Evolutionary conservation across 2,329 filamentous ascomycete genomes (phyloP), one percentile per base, ranked within the genome.

Genomic region (Capronia epimyces): DNA sequence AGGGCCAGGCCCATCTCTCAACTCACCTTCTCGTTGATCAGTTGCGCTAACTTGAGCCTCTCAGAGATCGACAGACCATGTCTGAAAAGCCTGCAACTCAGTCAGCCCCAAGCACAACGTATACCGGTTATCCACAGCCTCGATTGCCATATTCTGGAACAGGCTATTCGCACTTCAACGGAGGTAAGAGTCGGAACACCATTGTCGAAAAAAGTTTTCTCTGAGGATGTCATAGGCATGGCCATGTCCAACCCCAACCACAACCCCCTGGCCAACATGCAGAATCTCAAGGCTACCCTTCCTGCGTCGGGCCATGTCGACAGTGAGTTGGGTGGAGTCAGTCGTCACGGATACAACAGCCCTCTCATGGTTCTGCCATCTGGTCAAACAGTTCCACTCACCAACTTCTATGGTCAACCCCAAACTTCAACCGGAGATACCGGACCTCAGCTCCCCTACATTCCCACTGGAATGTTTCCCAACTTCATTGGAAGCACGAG

Each of bases 391-490:
- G 53, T 60, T 18, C 58, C 60, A 18, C 43, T 62, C 32, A 49
- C 47, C 42, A 52, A 45, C 44, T 60, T 55, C 46, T 60, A 60
- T 34, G 57, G 55, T 20, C 55, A 55, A 32, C 47, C 40, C 45
- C 58, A 60, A 32, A 41, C 47, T 13, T 34, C 46, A 4, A 29
- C 40, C 15, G 52, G 39, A 43, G 58, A 57, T 34, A 34, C 44
- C 27, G 13, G 56, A 31, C 44, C 53, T 15, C 57, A 60, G 16
- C 43, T 58, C 31, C 67, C 66, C 6, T 74, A 72, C 59, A 29
- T 69, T 16, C 61, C 66, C 3, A 60, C 63, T 32, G 62, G 62
- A 31, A 61, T 72, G 44, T 72, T 69, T 52, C 53, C 54, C 20
- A 65, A 60, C 34, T 64, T 70, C 49, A 62, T 66, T 41, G 59